Evolutionary conservation across 2,329 filamentous ascomycete species (phyloP), one percentile per base, ranked within the genome.

Genomic region (Teratosphaeria gauchensis): DNA sequence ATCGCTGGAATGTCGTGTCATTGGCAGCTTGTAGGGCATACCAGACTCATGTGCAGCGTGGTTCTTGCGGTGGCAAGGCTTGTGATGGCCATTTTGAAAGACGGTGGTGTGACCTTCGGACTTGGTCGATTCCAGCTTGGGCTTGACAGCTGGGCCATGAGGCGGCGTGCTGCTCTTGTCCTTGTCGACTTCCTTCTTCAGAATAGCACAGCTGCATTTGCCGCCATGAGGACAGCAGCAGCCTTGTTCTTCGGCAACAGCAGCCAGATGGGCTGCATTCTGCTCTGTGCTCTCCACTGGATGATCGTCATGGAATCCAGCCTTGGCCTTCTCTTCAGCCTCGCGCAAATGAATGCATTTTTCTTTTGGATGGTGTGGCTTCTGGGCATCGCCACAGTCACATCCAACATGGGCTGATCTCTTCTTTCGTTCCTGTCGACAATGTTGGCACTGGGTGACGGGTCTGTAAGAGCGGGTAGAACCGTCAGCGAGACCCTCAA

Each of bases 401-500:
- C 94, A 99, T 76, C 94, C 95, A 71, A 94, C 84, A 76, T 97
- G 94, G 64, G 92, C 90, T 60, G 92, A 87, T 69, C 94, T 90
- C 75, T 90, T 92, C 82, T 97, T 97, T 78, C 94, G 92, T 81
- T 95, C 88, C 66, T 88, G 85, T 74, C 94, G 92, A 78, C 94
- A 99, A 78, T 99, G 94, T 67, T 90, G 84, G 77, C 94, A 99
- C 86, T 99, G 94, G 69, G 94, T 96, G 68, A 97, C 91, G 62
- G 94, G 94, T 48, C 42, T 48, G n/a, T n/a, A n/a, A 48, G 42
- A 19, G 42, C 42, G 42, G 42, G 42, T 48, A 19, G 8, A 48
- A 48, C 42, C 42, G 42, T 48, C 42, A 48, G 42, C 42, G 19
- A 48, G 42, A 48, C 42, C 42, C 42, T 48, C 42, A 21, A 48